A percentile compares a stretch with the other conserved stretches of the same genome.
Evolutionary conservation across 2,329 filamentous ascomycete genomes (phyloP).

Genomic region (Pseudogymnoascus sp.): DNA sequence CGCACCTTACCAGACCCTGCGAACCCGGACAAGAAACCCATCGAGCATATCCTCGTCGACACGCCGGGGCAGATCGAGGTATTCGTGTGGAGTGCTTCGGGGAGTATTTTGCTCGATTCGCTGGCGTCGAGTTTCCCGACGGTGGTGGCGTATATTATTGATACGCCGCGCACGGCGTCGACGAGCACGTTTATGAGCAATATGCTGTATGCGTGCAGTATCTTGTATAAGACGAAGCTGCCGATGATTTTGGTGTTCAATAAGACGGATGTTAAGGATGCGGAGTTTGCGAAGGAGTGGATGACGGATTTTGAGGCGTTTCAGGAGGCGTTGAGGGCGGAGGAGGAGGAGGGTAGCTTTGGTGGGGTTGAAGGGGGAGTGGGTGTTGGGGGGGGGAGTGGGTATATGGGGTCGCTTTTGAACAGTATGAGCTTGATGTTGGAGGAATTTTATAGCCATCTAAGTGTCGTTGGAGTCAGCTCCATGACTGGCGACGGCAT

Average conservation of each 20-base stretch:
- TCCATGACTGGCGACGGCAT: constrained; percentile 88
- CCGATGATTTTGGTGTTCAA: constrained; percentile 99
- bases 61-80: constrained; percentile 98
- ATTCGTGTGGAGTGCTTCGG: constrained; percentile 96
- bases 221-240: constrained; percentile 96
- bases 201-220: constrained; percentile 98
- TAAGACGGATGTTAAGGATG: constrained; percentile 93
- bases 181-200: constrained; percentile 99
- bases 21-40: constrained; percentile 47
- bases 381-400: constrained; percentile 58
- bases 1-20: constrained; percentile 59
- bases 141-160: constrained; percentile 94
- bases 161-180: constrained; percentile 86
- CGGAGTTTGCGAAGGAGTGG: constrained; percentile 91
- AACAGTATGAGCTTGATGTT: constrained; percentile 98
- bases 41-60: constrained; percentile 84
- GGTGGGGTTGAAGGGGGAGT: constrained; percentile 54
- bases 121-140: constrained; percentile 92
- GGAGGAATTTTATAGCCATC: constrained; percentile 93
- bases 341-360: constrained; percentile 72
- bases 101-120: constrained; percentile 86
- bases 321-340: constrained; percentile 72
- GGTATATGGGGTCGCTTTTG: constrained; percentile 91
- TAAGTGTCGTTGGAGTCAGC: constrained; percentile 88
- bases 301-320: constrained; percentile 99